Evolutionary conservation across 345 rosid species (phyloP).

Genomic region (Atalantia buxifolia): DNA sequence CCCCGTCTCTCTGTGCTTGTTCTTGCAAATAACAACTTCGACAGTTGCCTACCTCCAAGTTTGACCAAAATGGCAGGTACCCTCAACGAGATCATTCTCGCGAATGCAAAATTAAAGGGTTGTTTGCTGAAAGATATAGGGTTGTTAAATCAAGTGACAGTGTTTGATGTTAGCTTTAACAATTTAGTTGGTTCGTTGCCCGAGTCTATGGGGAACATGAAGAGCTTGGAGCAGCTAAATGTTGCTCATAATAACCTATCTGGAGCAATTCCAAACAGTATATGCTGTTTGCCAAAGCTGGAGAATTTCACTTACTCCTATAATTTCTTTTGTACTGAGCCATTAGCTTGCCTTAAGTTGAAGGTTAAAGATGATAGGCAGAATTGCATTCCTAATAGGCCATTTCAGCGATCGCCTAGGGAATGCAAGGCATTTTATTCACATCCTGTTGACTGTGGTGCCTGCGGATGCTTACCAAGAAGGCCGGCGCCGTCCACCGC

Average conservation of each 20-base stretch:
- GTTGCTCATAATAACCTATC: conserved; percentile 59
- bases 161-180: conserved; percentile 72
- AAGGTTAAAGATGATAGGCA: conserved; percentile 43
- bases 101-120: conserved; percentile 55
- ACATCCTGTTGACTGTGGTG: conserved; percentile 48
- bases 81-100: conserved; percentile 47
- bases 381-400: conserved; percentile 67
- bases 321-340: conserved; percentile 64
- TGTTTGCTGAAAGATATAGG: conserved; percentile 67
- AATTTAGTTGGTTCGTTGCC: conserved; percentile 67
- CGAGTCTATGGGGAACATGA: conserved; percentile 57
- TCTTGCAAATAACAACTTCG: conserved; percentile 63
- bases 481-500: conserved; percentile 28
- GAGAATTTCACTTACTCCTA: conserved; percentile 72
- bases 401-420: conserved; percentile 52
- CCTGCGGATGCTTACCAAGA: conserved; percentile 46
- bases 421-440: conserved; percentile 60
- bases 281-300: conserved; percentile 60
- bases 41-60: conserved; percentile 65
- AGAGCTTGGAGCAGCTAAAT: conserved; percentile 75
- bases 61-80: conserved; percentile 61
- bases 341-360: conserved; percentile 53
- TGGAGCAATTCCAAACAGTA: conserved; percentile 55
- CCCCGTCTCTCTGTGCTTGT: conserved; percentile 70
- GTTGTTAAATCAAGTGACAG: conserved; percentile 43